phyloP scores from a whole-genome alignment of 495 filamentous ascomycete species.

The Elasticomyces elasticus region DNA sequence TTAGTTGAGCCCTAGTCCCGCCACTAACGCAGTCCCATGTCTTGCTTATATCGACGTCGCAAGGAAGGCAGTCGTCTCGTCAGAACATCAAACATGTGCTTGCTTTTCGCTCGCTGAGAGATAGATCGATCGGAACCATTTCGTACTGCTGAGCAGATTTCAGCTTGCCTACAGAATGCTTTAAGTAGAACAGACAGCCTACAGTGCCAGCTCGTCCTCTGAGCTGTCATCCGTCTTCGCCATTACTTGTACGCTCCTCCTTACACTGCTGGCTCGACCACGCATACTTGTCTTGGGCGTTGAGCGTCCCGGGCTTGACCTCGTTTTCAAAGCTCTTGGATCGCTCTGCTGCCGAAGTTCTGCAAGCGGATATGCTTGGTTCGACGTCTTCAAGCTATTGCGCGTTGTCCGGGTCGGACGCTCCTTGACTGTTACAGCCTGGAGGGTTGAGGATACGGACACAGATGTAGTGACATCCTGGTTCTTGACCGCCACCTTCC shows the following conservation, averaged over 20 bases:
- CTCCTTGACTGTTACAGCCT: neutral
- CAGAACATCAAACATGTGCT: too few relatives aligned
- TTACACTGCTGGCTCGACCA: neutral
- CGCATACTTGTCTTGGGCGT: neutral
- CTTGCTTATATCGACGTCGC: too few relatives aligned
- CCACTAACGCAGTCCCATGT: too few relatives aligned
- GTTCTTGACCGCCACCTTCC: neutral
- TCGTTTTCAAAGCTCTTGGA: neutral
- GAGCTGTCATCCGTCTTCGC: neutral
- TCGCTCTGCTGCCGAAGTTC: neutral
- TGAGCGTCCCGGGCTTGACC: neutral
- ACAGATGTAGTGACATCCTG: neutral
- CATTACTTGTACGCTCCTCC: neutral
- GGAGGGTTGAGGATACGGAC: neutral
- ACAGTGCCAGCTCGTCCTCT: conserved; percentile 6
- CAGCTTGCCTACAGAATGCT: too few relatives aligned
- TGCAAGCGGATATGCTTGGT: neutral
- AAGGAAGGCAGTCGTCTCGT: too few relatives aligned
- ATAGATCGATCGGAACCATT: too few relatives aligned
- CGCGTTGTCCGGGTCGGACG: neutral
- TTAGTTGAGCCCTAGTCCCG: too few relatives aligned
- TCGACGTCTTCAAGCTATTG: neutral
- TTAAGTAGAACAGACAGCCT: too few relatives aligned
- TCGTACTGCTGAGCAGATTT: too few relatives aligned
- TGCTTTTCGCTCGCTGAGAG: too few relatives aligned